Percentiles rank a stretch among this genome's conserved stretches.
These are phyloP conservation scores for Fusarium sp. DNA, from an alignment of 2,329 filamentous ascomycete species.

Conservation along the genomic window DNA sequence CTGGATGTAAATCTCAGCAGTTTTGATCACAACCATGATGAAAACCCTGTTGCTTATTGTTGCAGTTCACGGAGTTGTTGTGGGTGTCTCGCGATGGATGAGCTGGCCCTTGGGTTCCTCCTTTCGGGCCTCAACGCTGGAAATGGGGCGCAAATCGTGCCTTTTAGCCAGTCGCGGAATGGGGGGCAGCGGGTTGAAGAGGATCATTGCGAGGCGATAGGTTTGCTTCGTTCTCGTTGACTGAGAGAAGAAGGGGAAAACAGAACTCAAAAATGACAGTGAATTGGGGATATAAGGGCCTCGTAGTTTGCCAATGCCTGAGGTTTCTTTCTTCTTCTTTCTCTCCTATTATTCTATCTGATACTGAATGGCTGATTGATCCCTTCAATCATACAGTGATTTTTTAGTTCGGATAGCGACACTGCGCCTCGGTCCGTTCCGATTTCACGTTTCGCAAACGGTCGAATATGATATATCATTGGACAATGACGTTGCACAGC, in stretches of 20 bases:
- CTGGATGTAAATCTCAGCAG: background rate
- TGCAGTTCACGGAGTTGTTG: background rate
- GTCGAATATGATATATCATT: slow-evolving; percentile 15
- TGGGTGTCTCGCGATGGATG: slow-evolving; percentile 29
- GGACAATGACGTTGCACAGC: slow-evolving; percentile 30
- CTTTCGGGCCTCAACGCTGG: slow-evolving; percentile 37
- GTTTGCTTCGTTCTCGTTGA: slow-evolving; percentile 25
- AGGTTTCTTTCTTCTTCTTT: background rate
- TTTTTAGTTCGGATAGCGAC: slow-evolving; percentile 11
- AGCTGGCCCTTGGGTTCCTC: slow-evolving; percentile 19
- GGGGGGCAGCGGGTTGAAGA: slow-evolving; percentile 32
- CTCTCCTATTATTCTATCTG: background rate
- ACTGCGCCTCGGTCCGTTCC: slow-evolving; percentile 39
- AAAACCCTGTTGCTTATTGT: background rate
- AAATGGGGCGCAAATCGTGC: slow-evolving; percentile 30
- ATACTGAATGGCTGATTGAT: background rate
- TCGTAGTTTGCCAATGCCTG: slow-evolving; percentile 34
- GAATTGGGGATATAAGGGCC: slow-evolving; percentile 31
- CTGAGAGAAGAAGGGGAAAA: slow-evolving; percentile 17
- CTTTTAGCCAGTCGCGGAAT: slow-evolving; percentile 31
- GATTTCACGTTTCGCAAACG: slow-evolving; percentile 27
- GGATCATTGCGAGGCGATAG: slow-evolving; percentile 30
- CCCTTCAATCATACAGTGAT: background rate
- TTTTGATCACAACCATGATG: background rate
- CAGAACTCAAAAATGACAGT: slow-evolving; percentile 27